phyloP scores from a whole-genome alignment of 73 alveolate genomes.

The Halteria grandinella region DNA sequence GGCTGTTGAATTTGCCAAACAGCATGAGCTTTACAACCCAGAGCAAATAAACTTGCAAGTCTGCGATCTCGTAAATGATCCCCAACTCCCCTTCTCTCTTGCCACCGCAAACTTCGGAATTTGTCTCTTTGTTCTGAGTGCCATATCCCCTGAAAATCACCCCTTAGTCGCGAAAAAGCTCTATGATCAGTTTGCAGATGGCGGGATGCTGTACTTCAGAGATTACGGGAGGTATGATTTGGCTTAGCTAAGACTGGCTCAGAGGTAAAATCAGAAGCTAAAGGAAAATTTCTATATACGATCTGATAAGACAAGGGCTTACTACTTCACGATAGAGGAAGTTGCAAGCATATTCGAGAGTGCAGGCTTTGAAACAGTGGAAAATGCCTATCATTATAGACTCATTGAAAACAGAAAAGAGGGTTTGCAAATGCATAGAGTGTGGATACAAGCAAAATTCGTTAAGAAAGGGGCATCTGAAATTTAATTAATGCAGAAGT shows the following conservation, averaged over 20 bases:
- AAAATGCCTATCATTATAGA: conserved; percentile 86
- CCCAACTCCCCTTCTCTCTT: conserved; percentile 46
- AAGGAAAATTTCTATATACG: conserved; percentile 92
- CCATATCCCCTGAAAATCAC: conserved; percentile 88
- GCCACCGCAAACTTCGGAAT: conserved; percentile 80
- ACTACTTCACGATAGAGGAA: conserved; percentile 87
- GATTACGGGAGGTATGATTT: conserved; percentile 96
- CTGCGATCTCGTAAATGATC: conserved; percentile 79
- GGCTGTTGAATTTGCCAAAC: conserved; percentile 83
- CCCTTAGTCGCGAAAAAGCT: conserved; percentile 66
- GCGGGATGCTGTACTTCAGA: conserved; percentile 92
- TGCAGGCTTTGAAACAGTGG: conserved; percentile 85
- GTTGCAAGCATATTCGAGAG: conserved; percentile 74
- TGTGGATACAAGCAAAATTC: conserved; percentile 84
- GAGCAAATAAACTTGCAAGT: conserved; percentile 67
- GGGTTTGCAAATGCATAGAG: conserved; percentile 85
- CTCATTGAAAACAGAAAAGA: conserved; percentile 93
- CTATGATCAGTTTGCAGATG: conserved; percentile 80
- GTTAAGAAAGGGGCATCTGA: not conserved
- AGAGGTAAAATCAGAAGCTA: conserved; percentile 82
- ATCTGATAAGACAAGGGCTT: conserved; percentile 89
- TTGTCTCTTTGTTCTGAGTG: conserved; percentile 86
- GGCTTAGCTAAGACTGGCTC: conserved; percentile 90
- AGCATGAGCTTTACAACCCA: conserved; percentile 71
- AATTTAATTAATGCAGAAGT: not conserved